Evolutionary conservation across 2,329 filamentous ascomycete genomes (phyloP), one percentile per base, ranked within the genome.

Genomic region (Eutypella sp.): DNA sequence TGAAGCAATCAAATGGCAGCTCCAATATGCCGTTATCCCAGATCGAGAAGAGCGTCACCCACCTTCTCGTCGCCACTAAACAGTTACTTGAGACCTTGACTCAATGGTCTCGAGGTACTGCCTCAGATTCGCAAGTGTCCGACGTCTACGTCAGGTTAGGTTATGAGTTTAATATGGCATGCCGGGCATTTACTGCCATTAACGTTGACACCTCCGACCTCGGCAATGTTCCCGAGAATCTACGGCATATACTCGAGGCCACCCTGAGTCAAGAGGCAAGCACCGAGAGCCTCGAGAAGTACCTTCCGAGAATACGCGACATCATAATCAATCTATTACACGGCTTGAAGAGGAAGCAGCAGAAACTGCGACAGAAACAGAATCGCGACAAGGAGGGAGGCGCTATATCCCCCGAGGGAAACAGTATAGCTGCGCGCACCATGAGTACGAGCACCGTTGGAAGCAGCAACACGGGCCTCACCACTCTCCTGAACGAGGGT

Each of bases 111-210:
- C 88, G 92, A 47, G 86, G 88, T 51, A 84, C 87, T 59, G 91
- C 93, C 45, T 91, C 89, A 52, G 93, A 99, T 69, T 87, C 85
- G 50, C 89, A 97, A 65, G 93, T 99, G 48, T 97, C 93, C 11
- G 93, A 99, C 66, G 93, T 99, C 57, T 99, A 99, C 64, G 93
- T 99, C 49, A 86, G 93, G 50, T 74, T 99, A 50, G 93, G 93
- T 40, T 99, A 99, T 69, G 93, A 99, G 69, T 99, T 99, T 77
- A 99, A 99, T 69, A 93, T 99, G 73, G 93, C 93, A 23, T 97
- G 92, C 67, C 86, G 93, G 46, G 92, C 93, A 50, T 99, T 99
- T 69, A 89, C 89, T 59, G 89, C 91, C 47, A 99, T 99, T 61
- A 93, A 95, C 51, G 93, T 99, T 52, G 93, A 99, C 60, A 96